Base-by-base conservation (phyloP, 2,329 filamentous ascomycete species). In the Talaromyces sp. region DNA sequence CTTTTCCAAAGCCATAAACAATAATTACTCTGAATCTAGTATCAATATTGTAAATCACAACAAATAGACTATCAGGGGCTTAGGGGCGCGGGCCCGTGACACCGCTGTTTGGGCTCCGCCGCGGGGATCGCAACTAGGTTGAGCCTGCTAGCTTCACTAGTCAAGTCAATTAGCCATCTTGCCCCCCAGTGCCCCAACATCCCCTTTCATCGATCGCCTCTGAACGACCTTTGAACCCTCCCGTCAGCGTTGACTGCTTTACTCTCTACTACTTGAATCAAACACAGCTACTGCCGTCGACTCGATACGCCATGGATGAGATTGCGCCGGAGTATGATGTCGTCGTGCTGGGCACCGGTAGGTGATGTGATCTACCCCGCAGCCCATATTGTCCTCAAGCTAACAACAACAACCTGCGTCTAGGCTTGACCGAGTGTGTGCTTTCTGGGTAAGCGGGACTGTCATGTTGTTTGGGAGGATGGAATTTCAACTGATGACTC, bases 261-360 rank as follows among this genome's bases (percentile, higher is more conserved):
- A 2, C 9, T 29, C 9, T 29, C 6, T 29, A 29, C 27, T 29
- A 6, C n/a, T n/a, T n/a, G n/a, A n/a, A n/a, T n/a, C n/a, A n/a
- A n/a, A 29, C 5, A 29, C 27, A 29, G 9, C 65, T 62, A 65
- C 79, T 84, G 65, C 19, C 11, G 24, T 19, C 14, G 48, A 52
- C 48, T 29, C 27, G 26, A 52, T 52, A 19, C 48, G 48, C 19
- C 80, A 97, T 97, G 94, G 94, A 97, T 75, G 94, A 97, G 80
- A 96, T 99, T 75, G 91, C 92, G 69, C 90, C 91, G 75, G 92
- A 97, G 80, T 99, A 99, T 85, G 94, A 99, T 85, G 91, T 97
- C 78, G 87, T 99, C 75, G 94, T 99, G 76, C 87, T 99, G 76
- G 94, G 94, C 84, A 99, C 94, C 77, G 92, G 92, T 96, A 83